These are phyloP conservation scores for Phytophthora podocarpi DNA, from an alignment of 352 stramenopile species.

Conservation along the genomic window DNA sequence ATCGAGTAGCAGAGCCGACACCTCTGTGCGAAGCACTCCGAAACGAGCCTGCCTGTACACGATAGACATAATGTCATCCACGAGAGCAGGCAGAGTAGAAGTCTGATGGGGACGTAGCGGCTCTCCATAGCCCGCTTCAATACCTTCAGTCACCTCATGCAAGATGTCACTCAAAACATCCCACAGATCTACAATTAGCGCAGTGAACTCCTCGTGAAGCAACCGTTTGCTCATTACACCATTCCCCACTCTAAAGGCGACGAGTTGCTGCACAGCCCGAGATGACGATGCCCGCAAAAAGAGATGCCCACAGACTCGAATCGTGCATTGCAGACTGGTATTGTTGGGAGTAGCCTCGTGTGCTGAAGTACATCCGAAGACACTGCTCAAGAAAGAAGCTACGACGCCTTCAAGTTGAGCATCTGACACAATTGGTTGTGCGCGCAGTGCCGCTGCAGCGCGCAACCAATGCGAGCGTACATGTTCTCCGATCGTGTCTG, in stretches of 20 bases:
- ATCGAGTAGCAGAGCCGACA: conserved; percentile 11
- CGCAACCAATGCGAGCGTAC: conserved; percentile 13
- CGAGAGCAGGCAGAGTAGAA: conserved; percentile 10
- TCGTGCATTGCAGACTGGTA: neutral
- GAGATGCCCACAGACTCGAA: conserved; percentile 4
- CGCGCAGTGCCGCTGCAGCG: neutral
- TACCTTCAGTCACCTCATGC: neutral
- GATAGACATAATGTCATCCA: conserved; percentile 36
- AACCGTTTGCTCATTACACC: neutral
- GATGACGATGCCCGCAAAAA: conserved; percentile 9
- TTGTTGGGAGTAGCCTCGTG: neutral
- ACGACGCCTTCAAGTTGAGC: conserved; percentile 1
- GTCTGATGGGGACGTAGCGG: neutral
- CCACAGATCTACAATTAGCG: conserved; percentile 7
- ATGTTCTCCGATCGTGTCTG: neutral
- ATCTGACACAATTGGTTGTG: neutral
- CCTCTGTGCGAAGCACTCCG: conserved; percentile 2
- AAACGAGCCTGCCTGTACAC: conserved; percentile 26
- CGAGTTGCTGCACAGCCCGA: neutral
- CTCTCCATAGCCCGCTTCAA: too few relatives aligned
- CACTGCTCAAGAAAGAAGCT: neutral
- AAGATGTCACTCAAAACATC: neutral
- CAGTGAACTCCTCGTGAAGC: neutral
- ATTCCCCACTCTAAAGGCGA: neutral
- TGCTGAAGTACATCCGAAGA: neutral